A percentile compares a stretch with the other conserved stretches of the same genome.
phyloP scores from a whole-genome alignment of 2,329 filamentous ascomycete species.

The Hortaea werneckii region DNA sequence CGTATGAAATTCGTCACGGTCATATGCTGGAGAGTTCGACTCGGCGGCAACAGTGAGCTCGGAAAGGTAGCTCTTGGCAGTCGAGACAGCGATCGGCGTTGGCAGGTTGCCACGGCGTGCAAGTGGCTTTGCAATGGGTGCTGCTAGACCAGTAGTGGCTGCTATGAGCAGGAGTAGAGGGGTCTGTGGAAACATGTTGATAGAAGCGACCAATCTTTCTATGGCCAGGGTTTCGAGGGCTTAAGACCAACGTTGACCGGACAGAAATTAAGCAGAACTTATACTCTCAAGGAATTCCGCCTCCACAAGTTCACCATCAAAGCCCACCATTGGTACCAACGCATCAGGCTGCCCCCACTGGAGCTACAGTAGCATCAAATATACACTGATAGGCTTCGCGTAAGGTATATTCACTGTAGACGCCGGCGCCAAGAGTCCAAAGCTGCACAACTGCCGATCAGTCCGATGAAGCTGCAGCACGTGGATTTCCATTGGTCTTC shows the following conservation, averaged over 20 bases:
- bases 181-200: background rate
- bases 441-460: too few relatives aligned
- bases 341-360: too few relatives aligned
- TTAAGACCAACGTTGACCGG: too few relatives aligned
- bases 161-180: slow-evolving; percentile 9
- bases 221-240: too few relatives aligned
- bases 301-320: too few relatives aligned
- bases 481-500: too few relatives aligned
- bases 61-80: slow-evolving; percentile 19
- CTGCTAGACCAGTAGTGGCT: slow-evolving; percentile 13
- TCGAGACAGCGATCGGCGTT: slow-evolving; percentile 19
- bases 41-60: slow-evolving; percentile 17
- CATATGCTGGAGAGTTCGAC: slow-evolving; percentile 40
- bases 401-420: background rate
- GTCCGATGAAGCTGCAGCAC: too few relatives aligned
- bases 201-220: background rate
- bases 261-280: too few relatives aligned
- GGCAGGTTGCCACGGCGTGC: slow-evolving; percentile 20
- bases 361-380: background rate
- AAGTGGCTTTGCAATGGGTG: slow-evolving; percentile 11
- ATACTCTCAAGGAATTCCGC: too few relatives aligned
- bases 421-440: too few relatives aligned
- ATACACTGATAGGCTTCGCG: background rate
- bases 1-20: slow-evolving; percentile 58
- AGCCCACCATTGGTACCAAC: too few relatives aligned